These are phyloP conservation scores for Gloeophyllum trabeum DNA, from an alignment of 768 basidiomycete species.

Conservation along the genomic window DNA sequence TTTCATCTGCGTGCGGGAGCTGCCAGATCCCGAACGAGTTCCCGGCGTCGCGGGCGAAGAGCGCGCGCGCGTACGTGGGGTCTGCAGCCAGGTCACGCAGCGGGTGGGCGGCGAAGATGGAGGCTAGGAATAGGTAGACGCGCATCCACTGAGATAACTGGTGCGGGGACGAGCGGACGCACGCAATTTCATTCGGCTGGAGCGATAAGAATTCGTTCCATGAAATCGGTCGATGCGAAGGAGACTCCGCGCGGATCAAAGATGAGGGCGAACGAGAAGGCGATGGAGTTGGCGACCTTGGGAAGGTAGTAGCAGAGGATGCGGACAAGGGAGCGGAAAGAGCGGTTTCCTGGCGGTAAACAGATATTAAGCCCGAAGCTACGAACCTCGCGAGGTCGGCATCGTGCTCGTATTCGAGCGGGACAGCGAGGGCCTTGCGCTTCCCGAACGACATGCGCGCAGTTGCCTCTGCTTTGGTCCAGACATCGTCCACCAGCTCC, in stretches of 20 bases:
- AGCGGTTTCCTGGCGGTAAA: background rate
- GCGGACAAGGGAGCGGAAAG: background rate
- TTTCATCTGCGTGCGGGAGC: background rate
- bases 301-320: background rate
- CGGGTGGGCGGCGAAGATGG: background rate
- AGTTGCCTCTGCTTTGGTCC: background rate
- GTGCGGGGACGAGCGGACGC: background rate
- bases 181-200: background rate
- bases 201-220: background rate
- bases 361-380: background rate
- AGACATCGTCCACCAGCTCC: background rate
- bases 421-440: background rate
- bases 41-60: background rate
- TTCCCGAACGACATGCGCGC: background rate
- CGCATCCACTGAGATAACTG: background rate
- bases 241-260: background rate
- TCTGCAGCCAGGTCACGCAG: background rate
- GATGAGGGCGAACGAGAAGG: background rate
- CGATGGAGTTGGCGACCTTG: background rate
- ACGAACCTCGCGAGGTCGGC: background rate
- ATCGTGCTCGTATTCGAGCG: background rate
- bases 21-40: slow-evolving; percentile 4
- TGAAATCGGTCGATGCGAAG: background rate
- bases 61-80: background rate
- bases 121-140: background rate